Conservation (phyloP, 371 early-diverging fungal genomes). For the Rhizopus sp. region DNA sequence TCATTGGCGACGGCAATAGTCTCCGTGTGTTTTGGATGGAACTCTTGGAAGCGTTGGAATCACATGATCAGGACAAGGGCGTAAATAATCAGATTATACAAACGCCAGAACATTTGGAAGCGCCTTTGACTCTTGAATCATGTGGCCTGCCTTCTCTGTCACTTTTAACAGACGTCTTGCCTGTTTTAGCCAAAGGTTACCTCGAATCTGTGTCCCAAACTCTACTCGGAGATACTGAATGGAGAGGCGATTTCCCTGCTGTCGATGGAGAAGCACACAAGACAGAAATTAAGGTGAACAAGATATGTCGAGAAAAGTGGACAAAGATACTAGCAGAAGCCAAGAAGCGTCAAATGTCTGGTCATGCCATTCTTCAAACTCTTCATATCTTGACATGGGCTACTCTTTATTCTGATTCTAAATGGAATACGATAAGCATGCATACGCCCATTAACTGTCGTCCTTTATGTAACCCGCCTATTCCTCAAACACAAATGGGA, state of each 20-base stretch:
- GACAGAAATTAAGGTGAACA: conserved; percentile 17
- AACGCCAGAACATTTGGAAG: not conserved
- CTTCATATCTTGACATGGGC: conserved; percentile 29
- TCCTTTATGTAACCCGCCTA: conserved; percentile 31
- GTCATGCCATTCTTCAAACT: conserved; percentile 35
- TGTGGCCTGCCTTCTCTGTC: conserved; percentile 20
- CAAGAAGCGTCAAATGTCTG: conserved; percentile 26
- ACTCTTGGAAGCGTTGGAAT: conserved; percentile 21
- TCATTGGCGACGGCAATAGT: conserved; percentile 42
- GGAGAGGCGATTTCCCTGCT: conserved; percentile 37
- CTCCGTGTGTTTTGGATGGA: conserved; percentile 29
- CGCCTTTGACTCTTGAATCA: conserved; percentile 28
- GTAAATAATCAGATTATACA: not conserved
- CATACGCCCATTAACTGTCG: conserved; percentile 44
- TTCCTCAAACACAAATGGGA: conserved; percentile 34
- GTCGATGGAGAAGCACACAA: conserved; percentile 25
- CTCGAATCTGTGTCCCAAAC: conserved; percentile 19
- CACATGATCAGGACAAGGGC: not conserved
- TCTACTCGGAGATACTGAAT: conserved; percentile 16
- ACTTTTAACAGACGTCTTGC: conserved; percentile 19
- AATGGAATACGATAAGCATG: not conserved
- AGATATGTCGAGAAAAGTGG: conserved; percentile 21
- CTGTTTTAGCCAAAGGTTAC: conserved; percentile 7
- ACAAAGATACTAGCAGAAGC: conserved; percentile 14
- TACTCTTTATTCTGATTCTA: conserved; percentile 20